Evolutionary conservation across 441 rosid species (phyloP), one percentile per base, ranked within the genome.

Genomic region (Caryocar brasiliense): DNA sequence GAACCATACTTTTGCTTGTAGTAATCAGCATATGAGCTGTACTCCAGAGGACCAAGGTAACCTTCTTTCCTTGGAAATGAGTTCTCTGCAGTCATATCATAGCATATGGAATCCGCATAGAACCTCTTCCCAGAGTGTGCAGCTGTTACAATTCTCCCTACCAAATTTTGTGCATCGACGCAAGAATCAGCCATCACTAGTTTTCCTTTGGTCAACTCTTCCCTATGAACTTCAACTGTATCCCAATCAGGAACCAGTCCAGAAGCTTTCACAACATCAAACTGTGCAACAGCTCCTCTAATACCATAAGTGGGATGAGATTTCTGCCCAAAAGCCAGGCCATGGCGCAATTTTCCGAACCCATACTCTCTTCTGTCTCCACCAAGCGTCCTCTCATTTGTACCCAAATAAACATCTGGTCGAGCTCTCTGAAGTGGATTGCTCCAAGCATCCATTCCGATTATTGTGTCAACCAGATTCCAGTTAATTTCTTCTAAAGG

Each of bases 121-220:
- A 93, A 93, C 72, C 99, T 82, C 81, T 93, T 93, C 61, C 99
- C 96, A 3, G 97, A 93, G 79, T 93, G 99, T 65, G 96, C 99
- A 49, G 96, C 96, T n/a, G 96, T 93, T 32, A 89, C 80, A 47
- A 93, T 76, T 68, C 81, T 86, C 56, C 99, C 97, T 10, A 74
- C 63, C 66, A 93, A 76, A 77, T 55, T 74, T 56, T 81, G 77
- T 14, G 75, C 81, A 64, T 51, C 58, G 40, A 67, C 54, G 58
- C 53, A 71, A 51, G 80, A 73, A 84, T 89, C 94, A 65, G 96
- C 97, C 96, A 89, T 86, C 70, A 77, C 66, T 66, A 93, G 35
- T 58, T 82, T 80, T 38, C 80, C 85, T 63, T 68, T 61, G n/a
- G 71, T 56, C 46, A 75, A 53, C 67, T 61, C 77, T 29, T 49